Percentiles rank a stretch among this genome's conserved stretches.
Conservation (phyloP, 1,284 basidiomycete genomes). For the Rhodotorula sp. region DNA sequence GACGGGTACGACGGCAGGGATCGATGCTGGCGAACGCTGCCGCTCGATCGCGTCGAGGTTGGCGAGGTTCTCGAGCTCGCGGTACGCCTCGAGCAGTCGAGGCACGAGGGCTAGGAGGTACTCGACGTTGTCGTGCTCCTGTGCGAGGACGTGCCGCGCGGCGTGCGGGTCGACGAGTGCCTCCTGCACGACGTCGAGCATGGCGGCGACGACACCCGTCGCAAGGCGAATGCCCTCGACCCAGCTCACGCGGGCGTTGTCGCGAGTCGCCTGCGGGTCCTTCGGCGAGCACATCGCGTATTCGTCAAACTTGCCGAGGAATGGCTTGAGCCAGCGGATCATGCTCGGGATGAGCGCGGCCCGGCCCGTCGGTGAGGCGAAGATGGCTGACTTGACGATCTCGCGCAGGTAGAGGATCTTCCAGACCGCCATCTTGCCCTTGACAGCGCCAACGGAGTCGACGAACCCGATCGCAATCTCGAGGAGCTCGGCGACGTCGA, state of each 20-base stretch:
- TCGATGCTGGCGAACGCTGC: slow-evolving; percentile 63
- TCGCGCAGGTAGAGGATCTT: slow-evolving; percentile 92
- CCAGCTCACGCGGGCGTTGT: slow-evolving; percentile 81
- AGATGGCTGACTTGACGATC: slow-evolving; percentile 82
- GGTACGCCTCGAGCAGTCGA: slow-evolving; percentile 80
- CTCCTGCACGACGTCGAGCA: slow-evolving; percentile 85
- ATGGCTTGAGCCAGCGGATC: slow-evolving; percentile 90
- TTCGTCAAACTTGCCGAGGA: slow-evolving; percentile 89
- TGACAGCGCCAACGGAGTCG: slow-evolving; percentile 72
- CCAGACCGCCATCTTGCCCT: slow-evolving; percentile 86
- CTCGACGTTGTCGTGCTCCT: slow-evolving; percentile 94
- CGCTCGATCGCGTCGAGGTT: slow-evolving; percentile 71
- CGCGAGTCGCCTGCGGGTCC: slow-evolving; percentile 66
- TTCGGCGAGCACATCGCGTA: slow-evolving; percentile 62
- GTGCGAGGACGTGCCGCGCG: slow-evolving; percentile 63
- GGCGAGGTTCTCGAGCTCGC: slow-evolving; percentile 67
- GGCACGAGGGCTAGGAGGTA: slow-evolving; percentile 83
- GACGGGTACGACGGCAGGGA: slow-evolving; percentile 68
- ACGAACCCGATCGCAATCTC: slow-evolving; percentile 81
- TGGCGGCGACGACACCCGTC: slow-evolving; percentile 64
- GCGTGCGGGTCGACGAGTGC: slow-evolving; percentile 71
- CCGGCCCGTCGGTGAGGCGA: slow-evolving; percentile 78
- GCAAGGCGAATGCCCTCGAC: slow-evolving; percentile 79
- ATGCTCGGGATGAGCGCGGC: slow-evolving; percentile 82
- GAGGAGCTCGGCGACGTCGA: slow-evolving; percentile 75